phyloP scores from a whole-genome alignment of 2,329 filamentous ascomycete genomes.

The Trichoderma sp. region DNA sequence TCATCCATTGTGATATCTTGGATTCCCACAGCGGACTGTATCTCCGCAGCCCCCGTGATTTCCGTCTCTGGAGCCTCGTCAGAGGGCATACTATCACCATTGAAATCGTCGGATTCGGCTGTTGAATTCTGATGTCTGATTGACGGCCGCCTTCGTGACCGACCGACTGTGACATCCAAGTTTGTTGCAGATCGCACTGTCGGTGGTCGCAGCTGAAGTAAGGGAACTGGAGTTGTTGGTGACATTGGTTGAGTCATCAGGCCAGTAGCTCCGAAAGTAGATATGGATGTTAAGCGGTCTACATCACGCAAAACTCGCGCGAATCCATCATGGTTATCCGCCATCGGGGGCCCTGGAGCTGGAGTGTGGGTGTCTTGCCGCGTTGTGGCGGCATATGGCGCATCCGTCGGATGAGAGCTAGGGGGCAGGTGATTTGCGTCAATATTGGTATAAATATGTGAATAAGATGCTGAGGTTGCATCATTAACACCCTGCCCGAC shows the following conservation, averaged over 20 bases:
- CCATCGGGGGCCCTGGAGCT: conserved; percentile 64
- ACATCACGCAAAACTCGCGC: conserved; percentile 78
- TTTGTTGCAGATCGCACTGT: conserved; percentile 56
- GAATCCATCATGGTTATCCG: conserved; percentile 71
- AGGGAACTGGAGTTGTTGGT: conserved; percentile 78
- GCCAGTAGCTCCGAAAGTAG: conserved; percentile 66
- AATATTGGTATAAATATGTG: conserved; percentile 20
- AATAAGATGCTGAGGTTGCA: conserved; percentile 25
- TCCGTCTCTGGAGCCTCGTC: conserved; percentile 76
- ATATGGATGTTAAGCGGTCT: conserved; percentile 82
- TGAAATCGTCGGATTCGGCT: conserved; percentile 84
- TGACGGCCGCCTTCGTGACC: conserved; percentile 72
- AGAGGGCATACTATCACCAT: conserved; percentile 79
- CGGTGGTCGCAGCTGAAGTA: conserved; percentile 59
- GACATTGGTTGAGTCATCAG: conserved; percentile 88
- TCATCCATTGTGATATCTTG: conserved; percentile 81
- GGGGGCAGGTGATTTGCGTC: conserved; percentile 49
- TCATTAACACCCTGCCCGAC: conserved; percentile 30
- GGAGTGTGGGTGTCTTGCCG: conserved; percentile 61
- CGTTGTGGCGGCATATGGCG: conserved; percentile 50
- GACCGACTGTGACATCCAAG: conserved; percentile 50
- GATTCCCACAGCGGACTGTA: conserved; percentile 81
- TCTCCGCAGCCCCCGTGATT: conserved; percentile 76
- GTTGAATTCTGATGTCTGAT: conserved; percentile 90
- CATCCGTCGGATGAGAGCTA: conserved; percentile 54